Percentiles rank a stretch among this genome's conserved stretches.
Conservation (phyloP, 352 stramenopile genomes). For the Globisporangium iwayamae region DNA sequence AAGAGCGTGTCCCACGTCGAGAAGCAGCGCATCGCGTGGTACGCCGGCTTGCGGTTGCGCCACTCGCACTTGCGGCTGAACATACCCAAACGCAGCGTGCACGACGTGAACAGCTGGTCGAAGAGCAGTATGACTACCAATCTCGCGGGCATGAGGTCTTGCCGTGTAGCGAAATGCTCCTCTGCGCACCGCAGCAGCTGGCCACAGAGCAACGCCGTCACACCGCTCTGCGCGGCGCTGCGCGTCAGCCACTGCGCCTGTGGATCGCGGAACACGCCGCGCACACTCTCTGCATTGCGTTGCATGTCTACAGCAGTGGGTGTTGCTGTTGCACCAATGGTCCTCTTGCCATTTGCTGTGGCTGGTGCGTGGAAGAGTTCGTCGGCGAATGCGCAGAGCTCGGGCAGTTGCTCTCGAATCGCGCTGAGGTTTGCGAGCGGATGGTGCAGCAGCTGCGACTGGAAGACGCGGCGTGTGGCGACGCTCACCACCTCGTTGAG, state of each 20-base stretch:
- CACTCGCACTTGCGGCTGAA: conserved; percentile 40
- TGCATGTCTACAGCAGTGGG: neutral
- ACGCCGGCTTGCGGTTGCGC: conserved; percentile 45
- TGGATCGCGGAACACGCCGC: conserved; percentile 33
- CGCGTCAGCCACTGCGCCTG: conserved; percentile 56
- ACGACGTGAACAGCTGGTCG: conserved; percentile 43
- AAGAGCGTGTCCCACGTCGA: conserved; percentile 50
- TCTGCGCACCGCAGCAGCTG: conserved; percentile 36
- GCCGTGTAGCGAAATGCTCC: conserved; percentile 7
- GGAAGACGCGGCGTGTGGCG: conserved; percentile 46
- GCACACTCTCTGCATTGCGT: conserved; percentile 12
- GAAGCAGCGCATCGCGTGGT: conserved; percentile 62
- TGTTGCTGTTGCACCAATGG: neutral
- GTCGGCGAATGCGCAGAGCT: conserved; percentile 41
- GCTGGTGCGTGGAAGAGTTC: conserved; percentile 17
- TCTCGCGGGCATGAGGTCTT: conserved; percentile 6
- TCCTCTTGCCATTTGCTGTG: neutral
- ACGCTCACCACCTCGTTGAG: conserved; percentile 47
- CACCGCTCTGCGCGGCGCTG: conserved; percentile 50
- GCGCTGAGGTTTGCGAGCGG: conserved; percentile 23
- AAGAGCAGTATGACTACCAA: conserved; percentile 35
- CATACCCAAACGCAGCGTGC: conserved; percentile 22
- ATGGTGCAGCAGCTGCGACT: conserved; percentile 29
- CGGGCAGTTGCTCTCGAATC: conserved; percentile 32
- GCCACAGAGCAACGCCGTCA: conserved; percentile 44